These are phyloP conservation scores for Botrytis hyacinthi DNA, from an alignment of 2,329 filamentous ascomycete species.

Conservation along the genomic window DNA sequence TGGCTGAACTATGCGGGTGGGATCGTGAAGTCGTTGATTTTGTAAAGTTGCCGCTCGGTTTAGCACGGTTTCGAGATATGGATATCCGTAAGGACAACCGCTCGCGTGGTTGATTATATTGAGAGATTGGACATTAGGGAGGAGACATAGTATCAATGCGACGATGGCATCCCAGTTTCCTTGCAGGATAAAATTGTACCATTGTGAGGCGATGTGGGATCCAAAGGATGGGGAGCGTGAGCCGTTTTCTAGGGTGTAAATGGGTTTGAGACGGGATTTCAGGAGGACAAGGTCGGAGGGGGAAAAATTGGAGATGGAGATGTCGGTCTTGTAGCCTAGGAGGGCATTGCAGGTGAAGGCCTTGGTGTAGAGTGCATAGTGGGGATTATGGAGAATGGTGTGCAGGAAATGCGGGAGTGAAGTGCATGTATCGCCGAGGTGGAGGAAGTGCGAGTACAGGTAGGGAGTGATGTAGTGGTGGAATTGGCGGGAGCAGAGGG, in stretches of 20 bases:
- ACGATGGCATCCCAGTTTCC: conserved; percentile 21
- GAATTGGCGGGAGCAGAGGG: conserved; percentile 10
- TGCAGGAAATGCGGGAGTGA: conserved; percentile 11
- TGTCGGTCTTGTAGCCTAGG: conserved; percentile 13
- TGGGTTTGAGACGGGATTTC: neutral
- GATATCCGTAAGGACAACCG: conserved; percentile 18
- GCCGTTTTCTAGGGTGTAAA: neutral
- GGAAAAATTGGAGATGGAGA: neutral
- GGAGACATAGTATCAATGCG: conserved; percentile 16
- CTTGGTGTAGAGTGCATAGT: conserved; percentile 14
- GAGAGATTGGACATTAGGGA: conserved; percentile 17
- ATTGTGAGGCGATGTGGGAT: neutral
- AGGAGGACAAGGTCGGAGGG: neutral
- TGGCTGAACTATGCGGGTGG: neutral
- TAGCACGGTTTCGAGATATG: conserved; percentile 20
- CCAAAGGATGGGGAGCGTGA: neutral
- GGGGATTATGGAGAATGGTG: conserved; percentile 9
- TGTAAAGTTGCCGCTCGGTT: conserved; percentile 12
- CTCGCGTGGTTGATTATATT: conserved; percentile 20
- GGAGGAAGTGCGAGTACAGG: conserved; percentile 15
- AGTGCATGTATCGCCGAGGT: conserved; percentile 15
- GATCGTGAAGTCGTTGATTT: neutral
- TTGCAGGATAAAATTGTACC: neutral
- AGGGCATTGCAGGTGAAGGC: conserved; percentile 12
- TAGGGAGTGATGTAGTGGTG: conserved; percentile 16